Evolutionary conservation across 208 protist species (phyloP).

Genomic region (Herpetomonas tarakana): DNA sequence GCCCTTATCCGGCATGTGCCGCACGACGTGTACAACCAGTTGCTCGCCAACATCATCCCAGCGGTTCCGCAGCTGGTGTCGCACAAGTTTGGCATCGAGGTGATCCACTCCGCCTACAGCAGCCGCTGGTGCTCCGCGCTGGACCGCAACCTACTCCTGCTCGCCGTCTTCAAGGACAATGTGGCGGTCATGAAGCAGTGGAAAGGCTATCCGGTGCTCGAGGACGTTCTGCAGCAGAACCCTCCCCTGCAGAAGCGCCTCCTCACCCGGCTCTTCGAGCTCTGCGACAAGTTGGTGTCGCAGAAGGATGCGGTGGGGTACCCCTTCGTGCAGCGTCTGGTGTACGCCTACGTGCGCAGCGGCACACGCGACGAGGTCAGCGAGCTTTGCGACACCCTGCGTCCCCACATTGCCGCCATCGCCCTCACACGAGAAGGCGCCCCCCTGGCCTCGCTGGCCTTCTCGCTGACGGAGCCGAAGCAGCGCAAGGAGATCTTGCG

Average conservation of each 20-base stretch:
- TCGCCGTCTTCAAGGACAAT: conserved; percentile 85
- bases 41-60: conserved; percentile 62
- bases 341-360: conserved; percentile 57
- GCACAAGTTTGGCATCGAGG: conserved; percentile 86
- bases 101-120: conserved; percentile 80
- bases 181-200: conserved; percentile 84
- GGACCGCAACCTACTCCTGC: conserved; percentile 71
- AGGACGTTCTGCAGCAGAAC: conserved; percentile 56
- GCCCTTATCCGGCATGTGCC: conserved; percentile 82
- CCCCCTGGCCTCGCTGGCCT: conserved; percentile 72
- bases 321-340: conserved; percentile 84
- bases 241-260: conserved; percentile 68
- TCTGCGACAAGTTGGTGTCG: conserved; percentile 86
- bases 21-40: conserved; percentile 63
- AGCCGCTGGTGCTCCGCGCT: conserved; percentile 65
- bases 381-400: conserved; percentile 83
- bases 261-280: conserved; percentile 76
- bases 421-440: conserved; percentile 68
- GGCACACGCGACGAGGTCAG: conserved; percentile 81
- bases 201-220: conserved; percentile 77
- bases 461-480: conserved; percentile 77
- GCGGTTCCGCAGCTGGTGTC: conserved; percentile 67
- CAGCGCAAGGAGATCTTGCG: conserved; percentile 82
- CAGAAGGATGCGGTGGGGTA: conserved; percentile 83
- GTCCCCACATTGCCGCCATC: conserved; percentile 67